Evolutionary conservation across 768 basidiomycete species (phyloP), one percentile per base, ranked within the genome.

Genomic region (Russula sp.): DNA sequence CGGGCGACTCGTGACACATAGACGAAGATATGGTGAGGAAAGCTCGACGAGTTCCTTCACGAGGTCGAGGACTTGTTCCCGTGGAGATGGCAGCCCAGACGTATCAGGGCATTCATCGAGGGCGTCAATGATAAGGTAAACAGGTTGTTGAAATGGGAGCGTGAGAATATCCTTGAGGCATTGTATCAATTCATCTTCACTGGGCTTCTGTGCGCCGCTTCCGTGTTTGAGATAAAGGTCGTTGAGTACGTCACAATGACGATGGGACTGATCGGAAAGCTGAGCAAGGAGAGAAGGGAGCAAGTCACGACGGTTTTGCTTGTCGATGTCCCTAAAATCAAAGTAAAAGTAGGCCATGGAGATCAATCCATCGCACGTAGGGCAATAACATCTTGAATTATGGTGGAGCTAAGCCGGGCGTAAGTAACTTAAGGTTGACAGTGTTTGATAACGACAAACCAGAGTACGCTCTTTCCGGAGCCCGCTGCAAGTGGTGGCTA

Each of bases 1-100:
- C 55, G 55, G 55, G 8, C 55, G 55, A 42, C 55, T 56, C 8
- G 55, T 56, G 2, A 56, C 55, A 18, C 55, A 56, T 20, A 56
- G n/a, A 26, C 28, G 55, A 11, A 56, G 24, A 56, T 56, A 42
- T 42, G 40, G 18, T 26, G 28, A 18, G 1, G 24, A 42, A 10
- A 42, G 26, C 2, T 28, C 40, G 26, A 56, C 26, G 16, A 56
- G 55, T 1, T 42, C 55, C 26, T 28, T 56, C 5, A 56, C 1
- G 14, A 56, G 40, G 2, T 42, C 24, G 3, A 56, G 55, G 40
- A 42, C 18, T 16, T 42, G 40, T 26, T 56, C 55, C 8, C 55
- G 55, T 10, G 55, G 55, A 9, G 55, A 42, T 42, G 55, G 55
- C 24, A 56, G 42, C 24, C 55, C 55, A 40, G 26, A 56, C 16